Conservation (phyloP, 768 basidiomycete genomes). For the Baorangia bicolor region DNA sequence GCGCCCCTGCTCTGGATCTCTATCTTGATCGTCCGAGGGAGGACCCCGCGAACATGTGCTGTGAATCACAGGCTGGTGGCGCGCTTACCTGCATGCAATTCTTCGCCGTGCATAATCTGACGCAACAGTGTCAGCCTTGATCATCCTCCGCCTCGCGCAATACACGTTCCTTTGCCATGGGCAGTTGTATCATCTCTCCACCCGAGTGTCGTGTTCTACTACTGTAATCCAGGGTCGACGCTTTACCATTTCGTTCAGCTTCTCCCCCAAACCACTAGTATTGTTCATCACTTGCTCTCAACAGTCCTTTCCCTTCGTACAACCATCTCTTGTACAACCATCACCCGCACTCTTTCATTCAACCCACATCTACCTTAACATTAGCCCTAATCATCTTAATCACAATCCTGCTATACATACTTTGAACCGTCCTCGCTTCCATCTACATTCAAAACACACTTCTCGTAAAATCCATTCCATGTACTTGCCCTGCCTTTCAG, state of each 20-base stretch:
- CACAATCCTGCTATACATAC: conserved; percentile 2
- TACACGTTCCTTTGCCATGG: not conserved
- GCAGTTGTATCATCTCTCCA: conserved; percentile 8
- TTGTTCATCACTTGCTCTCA: not conserved
- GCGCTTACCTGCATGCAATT: conserved; percentile 52
- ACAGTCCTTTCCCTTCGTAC: not conserved
- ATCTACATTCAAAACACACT: not conserved
- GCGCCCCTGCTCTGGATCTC: not conserved
- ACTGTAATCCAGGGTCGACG: conserved; percentile 9
- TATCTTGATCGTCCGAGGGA: not conserved
- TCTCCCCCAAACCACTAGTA: not conserved
- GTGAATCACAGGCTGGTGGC: conserved; percentile 14
- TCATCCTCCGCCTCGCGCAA: not conserved
- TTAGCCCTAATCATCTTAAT: not conserved
- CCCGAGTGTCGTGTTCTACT: conserved; percentile 10
- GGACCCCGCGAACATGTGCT: not conserved
- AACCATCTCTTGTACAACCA: conserved; percentile 8
- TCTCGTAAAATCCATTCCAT: not conserved
- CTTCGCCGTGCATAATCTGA: conserved; percentile 43
- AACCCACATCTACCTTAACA: not conserved
- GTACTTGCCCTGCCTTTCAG: not conserved
- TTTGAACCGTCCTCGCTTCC: not conserved
- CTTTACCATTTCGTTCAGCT: not conserved
- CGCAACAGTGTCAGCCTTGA: conserved; percentile 18
- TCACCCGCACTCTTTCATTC: conserved; percentile 12